A percentile compares a stretch with the other conserved stretches of the same genome.
Evolutionary conservation across 2,329 filamentous ascomycete genomes (phyloP).

Genomic region (Diaporthe eres): DNA sequence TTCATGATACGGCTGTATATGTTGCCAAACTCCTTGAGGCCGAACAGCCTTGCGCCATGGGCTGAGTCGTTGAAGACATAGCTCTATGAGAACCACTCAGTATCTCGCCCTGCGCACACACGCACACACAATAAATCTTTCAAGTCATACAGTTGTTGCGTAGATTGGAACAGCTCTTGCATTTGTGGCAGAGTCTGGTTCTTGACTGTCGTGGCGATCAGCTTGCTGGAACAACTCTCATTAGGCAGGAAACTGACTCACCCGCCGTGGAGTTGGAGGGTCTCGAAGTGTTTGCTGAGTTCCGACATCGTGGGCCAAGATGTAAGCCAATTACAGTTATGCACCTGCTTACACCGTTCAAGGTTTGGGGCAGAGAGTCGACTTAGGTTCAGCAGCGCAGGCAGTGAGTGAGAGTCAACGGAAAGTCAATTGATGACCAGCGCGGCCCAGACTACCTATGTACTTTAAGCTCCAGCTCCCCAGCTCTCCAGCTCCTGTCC

Average conservation of each 20-base stretch:
- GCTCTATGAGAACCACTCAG: slow-evolving; percentile 67
- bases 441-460: slow-evolving; percentile 2
- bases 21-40: slow-evolving; percentile 96
- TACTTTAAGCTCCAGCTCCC: slow-evolving; percentile 24
- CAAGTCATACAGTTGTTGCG: slow-evolving; percentile 77
- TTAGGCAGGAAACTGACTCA: slow-evolving; percentile 56
- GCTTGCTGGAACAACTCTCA: neutral
- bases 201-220: slow-evolving; percentile 69
- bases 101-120: neutral
- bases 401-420: slow-evolving; percentile 8
- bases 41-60: slow-evolving; percentile 94
- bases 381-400: neutral
- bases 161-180: slow-evolving; percentile 96
- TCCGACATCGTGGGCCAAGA: slow-evolving; percentile 57
- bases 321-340: neutral
- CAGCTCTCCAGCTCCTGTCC: slow-evolving; percentile 13
- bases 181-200: slow-evolving; percentile 85
- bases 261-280: slow-evolving; percentile 88
- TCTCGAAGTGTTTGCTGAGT: slow-evolving; percentile 79
- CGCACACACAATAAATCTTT: neutral
- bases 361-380: neutral
- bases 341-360: neutral
- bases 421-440: slow-evolving; percentile 8
- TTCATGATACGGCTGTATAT: slow-evolving; percentile 99
- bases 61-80: slow-evolving; percentile 96